phyloP scores from a whole-genome alignment of 257 asterid species.

The Penstemon barbatus region DNA sequence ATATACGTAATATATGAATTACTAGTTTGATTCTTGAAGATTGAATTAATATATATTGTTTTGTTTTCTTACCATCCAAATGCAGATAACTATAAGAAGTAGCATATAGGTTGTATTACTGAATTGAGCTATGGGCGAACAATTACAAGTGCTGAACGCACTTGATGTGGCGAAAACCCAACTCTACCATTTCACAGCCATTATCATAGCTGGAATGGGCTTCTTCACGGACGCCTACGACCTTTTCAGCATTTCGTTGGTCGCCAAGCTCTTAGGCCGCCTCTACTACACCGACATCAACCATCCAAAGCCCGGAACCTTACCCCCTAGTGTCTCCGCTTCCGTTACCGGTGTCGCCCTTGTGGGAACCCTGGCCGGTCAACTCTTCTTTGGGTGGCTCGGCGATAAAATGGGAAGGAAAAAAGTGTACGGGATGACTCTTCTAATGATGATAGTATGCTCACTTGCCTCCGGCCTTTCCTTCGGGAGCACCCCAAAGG shows the following conservation, averaged over 20 bases:
- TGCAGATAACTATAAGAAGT: too few species aligned
- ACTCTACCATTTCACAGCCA: slow-evolving; percentile 20
- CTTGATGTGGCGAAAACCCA: slow-evolving; percentile 36
- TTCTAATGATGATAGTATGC: slow-evolving; percentile 15
- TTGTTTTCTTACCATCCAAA: too few species aligned
- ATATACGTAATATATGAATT: too few species aligned
- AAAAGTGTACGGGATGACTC: slow-evolving; percentile 16
- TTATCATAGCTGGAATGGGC: slow-evolving; percentile 21
- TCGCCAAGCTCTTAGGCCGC: slow-evolving; percentile 18
- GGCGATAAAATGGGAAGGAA: slow-evolving; percentile 22
- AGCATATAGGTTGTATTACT: too few species aligned
- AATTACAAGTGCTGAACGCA: slow-evolving; percentile 38
- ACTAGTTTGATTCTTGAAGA: too few species aligned
- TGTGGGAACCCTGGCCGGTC: slow-evolving; percentile 24
- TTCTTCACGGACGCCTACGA: slow-evolving; percentile 26
- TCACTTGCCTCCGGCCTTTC: slow-evolving; percentile 16
- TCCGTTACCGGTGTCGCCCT: slow-evolving; percentile 17
- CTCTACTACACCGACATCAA: slow-evolving; percentile 4
- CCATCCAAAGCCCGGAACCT: background rate
- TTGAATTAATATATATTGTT: too few species aligned
- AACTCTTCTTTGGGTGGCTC: slow-evolving; percentile 25
- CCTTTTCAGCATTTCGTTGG: slow-evolving; percentile 12
- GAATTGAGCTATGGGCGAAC: background rate
- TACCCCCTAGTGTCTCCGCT: background rate
- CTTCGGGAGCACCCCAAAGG: slow-evolving; percentile 16